Percentiles rank a stretch among this genome's conserved stretches.
phyloP scores from a whole-genome alignment of 2,329 filamentous ascomycete genomes.

The Cordyceps cateniannulata region DNA sequence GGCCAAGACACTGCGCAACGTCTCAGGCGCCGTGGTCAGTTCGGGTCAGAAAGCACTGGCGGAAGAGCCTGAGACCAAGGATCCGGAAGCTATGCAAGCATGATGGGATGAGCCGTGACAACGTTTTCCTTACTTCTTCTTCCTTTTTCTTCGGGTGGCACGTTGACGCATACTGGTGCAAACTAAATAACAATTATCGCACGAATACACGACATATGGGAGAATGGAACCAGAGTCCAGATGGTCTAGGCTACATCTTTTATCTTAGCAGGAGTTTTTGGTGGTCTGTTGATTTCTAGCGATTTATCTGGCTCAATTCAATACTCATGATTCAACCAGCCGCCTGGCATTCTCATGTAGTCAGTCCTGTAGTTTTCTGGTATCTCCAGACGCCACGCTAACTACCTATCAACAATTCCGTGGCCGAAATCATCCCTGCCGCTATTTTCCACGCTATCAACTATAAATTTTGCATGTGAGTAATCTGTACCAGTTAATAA shows the following conservation, averaged over 20 bases:
- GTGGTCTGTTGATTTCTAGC: constrained; percentile 7
- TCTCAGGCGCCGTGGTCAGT: constrained; percentile 32
- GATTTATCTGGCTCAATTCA: background rate
- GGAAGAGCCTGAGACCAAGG: constrained; percentile 1
- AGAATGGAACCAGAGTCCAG: background rate
- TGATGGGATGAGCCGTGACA: background rate
- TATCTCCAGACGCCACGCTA: background rate
- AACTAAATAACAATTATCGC: background rate
- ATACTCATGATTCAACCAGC: background rate
- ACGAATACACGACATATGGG: background rate
- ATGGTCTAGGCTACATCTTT: background rate
- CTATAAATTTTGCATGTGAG: background rate
- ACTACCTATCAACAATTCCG: background rate
- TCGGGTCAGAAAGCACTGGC: background rate
- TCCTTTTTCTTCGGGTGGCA: background rate
- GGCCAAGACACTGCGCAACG: constrained; percentile 35
- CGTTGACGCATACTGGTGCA: background rate
- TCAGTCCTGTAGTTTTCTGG: no score
- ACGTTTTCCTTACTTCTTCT: background rate
- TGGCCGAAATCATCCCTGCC: no score
- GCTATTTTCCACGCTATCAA: no score
- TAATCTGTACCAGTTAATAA: no score
- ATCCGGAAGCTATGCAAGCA: background rate
- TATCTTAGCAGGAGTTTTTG: constrained; percentile 7
- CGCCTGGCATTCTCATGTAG: no score